A percentile compares a stretch with the other conserved stretches of the same genome.
Conservation (phyloP, 2,329 filamentous ascomycete genomes). For the Talaromyces sp. region DNA sequence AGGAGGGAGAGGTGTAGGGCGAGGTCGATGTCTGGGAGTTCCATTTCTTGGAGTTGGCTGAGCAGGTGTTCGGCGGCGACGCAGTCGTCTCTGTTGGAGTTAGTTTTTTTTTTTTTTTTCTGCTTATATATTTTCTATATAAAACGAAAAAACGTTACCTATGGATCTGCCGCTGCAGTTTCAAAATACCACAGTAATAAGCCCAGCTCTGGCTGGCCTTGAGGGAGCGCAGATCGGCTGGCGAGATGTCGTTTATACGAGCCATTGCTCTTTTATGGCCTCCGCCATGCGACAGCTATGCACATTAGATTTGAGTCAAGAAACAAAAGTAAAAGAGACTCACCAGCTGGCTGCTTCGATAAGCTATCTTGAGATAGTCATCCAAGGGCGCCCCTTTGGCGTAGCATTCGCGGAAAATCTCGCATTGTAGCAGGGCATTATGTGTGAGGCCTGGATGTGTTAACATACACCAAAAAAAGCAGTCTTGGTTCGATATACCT, state of each 20-base stretch:
- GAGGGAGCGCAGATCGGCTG: constrained; percentile 63
- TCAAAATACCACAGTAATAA: constrained; percentile 40
- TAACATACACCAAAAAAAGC: constrained; percentile 11
- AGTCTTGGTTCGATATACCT: constrained; percentile 44
- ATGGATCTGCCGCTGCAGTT: constrained; percentile 38
- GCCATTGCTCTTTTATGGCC: constrained; percentile 65
- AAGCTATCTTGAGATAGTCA: constrained; percentile 71
- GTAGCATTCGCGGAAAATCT: constrained; percentile 74
- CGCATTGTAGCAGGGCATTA: constrained; percentile 55
- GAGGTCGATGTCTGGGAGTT: constrained; percentile 55
- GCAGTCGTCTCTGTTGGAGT: constrained; percentile 48
- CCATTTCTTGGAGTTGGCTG: constrained; percentile 51
- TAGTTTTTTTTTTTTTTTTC: no score
- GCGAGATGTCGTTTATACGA: constrained; percentile 56
- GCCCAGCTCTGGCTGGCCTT: constrained; percentile 64
- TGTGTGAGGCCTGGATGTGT: constrained; percentile 47
- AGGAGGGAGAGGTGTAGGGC: constrained; percentile 55
- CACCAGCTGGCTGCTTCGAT: constrained; percentile 63
- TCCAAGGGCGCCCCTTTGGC: constrained; percentile 62
- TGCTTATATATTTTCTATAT: constrained; percentile 10
- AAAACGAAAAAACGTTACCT: constrained; percentile 22
- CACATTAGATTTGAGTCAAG: background rate
- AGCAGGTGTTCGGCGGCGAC: constrained; percentile 55
- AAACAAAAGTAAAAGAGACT: no score
- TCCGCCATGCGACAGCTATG: constrained; percentile 58